Percentiles rank a stretch among this genome's conserved stretches.
Evolutionary conservation across 1,284 basidiomycete species (phyloP).

Genomic region (Xerocomus nothofagi): DNA sequence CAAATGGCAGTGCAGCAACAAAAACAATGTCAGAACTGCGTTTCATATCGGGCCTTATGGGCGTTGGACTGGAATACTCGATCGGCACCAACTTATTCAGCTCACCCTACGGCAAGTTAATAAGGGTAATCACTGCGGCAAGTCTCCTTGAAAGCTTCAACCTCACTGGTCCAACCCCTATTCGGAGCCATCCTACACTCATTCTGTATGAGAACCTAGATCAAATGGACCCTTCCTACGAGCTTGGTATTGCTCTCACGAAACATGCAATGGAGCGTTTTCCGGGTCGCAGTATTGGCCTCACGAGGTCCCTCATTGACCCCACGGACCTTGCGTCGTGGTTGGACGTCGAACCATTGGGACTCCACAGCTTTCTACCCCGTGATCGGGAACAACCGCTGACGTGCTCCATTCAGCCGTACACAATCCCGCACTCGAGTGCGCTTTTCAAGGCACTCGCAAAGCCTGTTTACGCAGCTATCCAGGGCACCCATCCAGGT

Average conservation of each 20-base stretch:
- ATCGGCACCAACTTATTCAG: slow-evolving; percentile 35
- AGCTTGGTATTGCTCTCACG: slow-evolving; percentile 75
- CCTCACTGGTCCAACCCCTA: slow-evolving; percentile 25
- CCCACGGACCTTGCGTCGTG: slow-evolving; percentile 80
- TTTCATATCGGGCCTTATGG: slow-evolving; percentile 38
- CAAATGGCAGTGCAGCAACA: slow-evolving; percentile 47
- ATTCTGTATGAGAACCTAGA: slow-evolving; percentile 89
- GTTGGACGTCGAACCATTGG: slow-evolving; percentile 71
- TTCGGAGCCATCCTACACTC: slow-evolving; percentile 54
- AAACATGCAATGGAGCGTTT: slow-evolving; percentile 59
- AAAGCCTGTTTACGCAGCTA: slow-evolving; percentile 82
- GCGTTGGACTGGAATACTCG: slow-evolving; percentile 46
- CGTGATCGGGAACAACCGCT: slow-evolving; percentile 84
- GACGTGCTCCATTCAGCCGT: slow-evolving; percentile 69
- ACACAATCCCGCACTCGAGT: slow-evolving; percentile 85
- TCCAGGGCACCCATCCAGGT: slow-evolving; percentile 43
- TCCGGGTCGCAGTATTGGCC: slow-evolving; percentile 75
- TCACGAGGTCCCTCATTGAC: slow-evolving; percentile 81
- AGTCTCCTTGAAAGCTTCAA: slow-evolving; percentile 44
- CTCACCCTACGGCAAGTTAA: slow-evolving; percentile 39
- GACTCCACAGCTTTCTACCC: slow-evolving; percentile 79
- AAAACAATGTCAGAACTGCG: slow-evolving; percentile 55
- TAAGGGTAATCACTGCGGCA: slow-evolving; percentile 57
- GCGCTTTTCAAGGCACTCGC: slow-evolving; percentile 91
- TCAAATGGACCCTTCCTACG: slow-evolving; percentile 80